These are phyloP conservation scores for Neolecta irregularis DNA, from an alignment of 1,139 yeast species.

Conservation along the genomic window DNA sequence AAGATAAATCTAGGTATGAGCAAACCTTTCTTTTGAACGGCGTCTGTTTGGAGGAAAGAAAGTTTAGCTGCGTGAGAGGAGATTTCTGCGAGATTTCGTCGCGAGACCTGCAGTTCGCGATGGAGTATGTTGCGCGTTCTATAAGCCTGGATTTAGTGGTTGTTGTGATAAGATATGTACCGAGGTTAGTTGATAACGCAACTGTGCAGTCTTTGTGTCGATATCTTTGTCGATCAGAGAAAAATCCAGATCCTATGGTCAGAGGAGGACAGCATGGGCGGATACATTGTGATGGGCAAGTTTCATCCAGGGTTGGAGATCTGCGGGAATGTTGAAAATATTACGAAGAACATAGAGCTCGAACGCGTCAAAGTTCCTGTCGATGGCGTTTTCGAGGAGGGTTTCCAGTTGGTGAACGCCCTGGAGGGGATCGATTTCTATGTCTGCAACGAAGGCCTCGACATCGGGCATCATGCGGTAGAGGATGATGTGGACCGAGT, in stretches of 20 bases:
- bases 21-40: constrained; percentile 6
- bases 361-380: constrained; percentile 69
- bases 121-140: not conserved
- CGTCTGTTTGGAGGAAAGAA: constrained; percentile 7
- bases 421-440: constrained; percentile 52
- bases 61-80: constrained; percentile 5
- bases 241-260: constrained; percentile 5
- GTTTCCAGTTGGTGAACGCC: constrained; percentile 79
- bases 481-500: constrained; percentile 72
- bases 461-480: constrained; percentile 71
- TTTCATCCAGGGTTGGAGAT: constrained; percentile 56
- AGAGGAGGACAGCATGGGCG: constrained; percentile 4
- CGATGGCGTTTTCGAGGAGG: constrained; percentile 60
- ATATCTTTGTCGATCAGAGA: constrained; percentile 10
- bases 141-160: not conserved
- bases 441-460: constrained; percentile 37
- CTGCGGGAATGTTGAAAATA: constrained; percentile 53
- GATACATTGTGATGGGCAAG: constrained; percentile 48
- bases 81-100: constrained; percentile 5
- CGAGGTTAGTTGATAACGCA: constrained; percentile 5
- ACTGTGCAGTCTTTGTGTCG: constrained; percentile 6
- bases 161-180: not conserved
- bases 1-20: not conserved
- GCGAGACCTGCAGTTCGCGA: not conserved
- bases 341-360: constrained; percentile 72